Evolutionary conservation across 1,284 basidiomycete genomes (phyloP), one percentile per base, ranked within the genome.

Genomic region (Fomes fomentarius): DNA sequence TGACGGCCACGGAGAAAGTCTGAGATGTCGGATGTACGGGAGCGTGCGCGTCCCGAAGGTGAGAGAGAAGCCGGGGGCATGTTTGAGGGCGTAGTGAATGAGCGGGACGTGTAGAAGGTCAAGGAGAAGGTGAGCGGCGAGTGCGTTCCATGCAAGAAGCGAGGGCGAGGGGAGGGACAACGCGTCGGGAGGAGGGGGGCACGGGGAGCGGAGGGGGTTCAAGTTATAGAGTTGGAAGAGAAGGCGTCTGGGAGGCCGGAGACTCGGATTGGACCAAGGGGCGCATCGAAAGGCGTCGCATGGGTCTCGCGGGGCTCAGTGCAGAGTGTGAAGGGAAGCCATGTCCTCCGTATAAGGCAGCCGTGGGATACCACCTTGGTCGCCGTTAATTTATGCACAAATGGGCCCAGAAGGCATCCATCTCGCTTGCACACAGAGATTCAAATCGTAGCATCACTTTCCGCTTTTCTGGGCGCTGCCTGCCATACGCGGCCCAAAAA

Each of bases 21-120:
- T 19, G 69, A 67, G 33, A 73, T 47, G 57, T 72, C 71, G n/a
- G 71, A 67, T 0, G 71, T 73, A 52, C 69, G 69, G 6, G 70
- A 68, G 48, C 70, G 69, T 24, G 68, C 53, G 40, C 64, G 66
- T 3, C 58, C 60, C 17, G 65, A 40, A 4, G 65, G 58, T 8
- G 65, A 56, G 21, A 58, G 53, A 15, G 54, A 49, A 47, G 65
- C 50, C 14, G 65, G 50, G 66, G 50, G 61, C 57, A 35, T 40
- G 47, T 34, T 38, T 30, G 17, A 30, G 48, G 31, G 22, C 28
- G 30, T 37, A 19, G 39, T 12, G 44, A 26, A 43, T 26, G 42
- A 24, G 38, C 22, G 17, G 41, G 46, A 34, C 26, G 33, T 44
- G 42, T 15, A 38, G 42, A 19, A 26, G 25, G 31, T 19, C 26